Evolutionary conservation across 1,139 yeast genomes (phyloP).

Genomic region (Taphrina confusa): DNA sequence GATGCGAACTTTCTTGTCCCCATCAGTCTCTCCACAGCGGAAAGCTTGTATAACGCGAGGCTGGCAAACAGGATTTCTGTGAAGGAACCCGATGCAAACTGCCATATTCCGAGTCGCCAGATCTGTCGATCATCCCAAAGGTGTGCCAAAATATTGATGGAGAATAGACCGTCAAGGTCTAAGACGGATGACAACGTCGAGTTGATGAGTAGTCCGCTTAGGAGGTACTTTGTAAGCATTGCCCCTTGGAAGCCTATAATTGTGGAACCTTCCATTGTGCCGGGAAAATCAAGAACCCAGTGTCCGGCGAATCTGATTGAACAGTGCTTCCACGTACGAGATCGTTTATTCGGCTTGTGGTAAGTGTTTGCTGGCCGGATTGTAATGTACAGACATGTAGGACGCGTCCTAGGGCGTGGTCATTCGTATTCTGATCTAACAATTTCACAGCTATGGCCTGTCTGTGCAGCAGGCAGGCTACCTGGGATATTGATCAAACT

Average conservation of each 20-base stretch:
- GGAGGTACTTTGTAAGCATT: slow-evolving; percentile 57
- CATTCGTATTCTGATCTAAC: too few relatives aligned
- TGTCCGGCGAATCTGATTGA: too few relatives aligned
- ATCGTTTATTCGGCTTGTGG: too few relatives aligned
- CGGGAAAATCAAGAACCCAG: too few relatives aligned
- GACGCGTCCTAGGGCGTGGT: too few relatives aligned
- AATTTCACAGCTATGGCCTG: too few relatives aligned
- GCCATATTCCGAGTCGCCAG: slow-evolving; percentile 65
- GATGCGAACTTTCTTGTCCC: slow-evolving; percentile 58
- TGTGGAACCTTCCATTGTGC: neutral
- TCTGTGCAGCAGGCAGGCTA: too few relatives aligned
- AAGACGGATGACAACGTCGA: slow-evolving; percentile 61
- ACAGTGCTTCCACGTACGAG: too few relatives aligned
- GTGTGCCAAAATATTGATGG: slow-evolving; percentile 60
- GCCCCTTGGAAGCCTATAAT: slow-evolving; percentile 57
- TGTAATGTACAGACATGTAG: too few relatives aligned
- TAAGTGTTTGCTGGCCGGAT: too few relatives aligned
- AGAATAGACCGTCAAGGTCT: slow-evolving; percentile 58
- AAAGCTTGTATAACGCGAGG: slow-evolving; percentile 59
- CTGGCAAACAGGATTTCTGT: slow-evolving; percentile 61
- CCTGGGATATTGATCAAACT: too few relatives aligned
- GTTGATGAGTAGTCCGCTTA: slow-evolving; percentile 50
- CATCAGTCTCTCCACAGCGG: slow-evolving; percentile 64
- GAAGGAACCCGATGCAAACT: slow-evolving; percentile 62
- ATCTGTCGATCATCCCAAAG: slow-evolving; percentile 61